phyloP scores from a whole-genome alignment of 139 green algal species.

The Chlorella ohadii region DNA sequence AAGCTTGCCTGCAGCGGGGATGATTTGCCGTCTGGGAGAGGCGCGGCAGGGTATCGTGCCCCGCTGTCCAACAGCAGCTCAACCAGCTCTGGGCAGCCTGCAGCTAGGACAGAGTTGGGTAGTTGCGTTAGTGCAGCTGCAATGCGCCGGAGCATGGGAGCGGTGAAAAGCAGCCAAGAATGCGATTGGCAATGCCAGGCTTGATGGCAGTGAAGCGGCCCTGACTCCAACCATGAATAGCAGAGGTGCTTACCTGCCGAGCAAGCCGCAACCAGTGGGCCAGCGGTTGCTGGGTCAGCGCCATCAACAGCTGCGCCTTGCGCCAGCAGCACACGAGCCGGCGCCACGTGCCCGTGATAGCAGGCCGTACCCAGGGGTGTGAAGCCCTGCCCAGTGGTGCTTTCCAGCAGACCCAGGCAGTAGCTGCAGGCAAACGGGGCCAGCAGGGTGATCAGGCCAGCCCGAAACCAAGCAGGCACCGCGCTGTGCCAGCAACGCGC shows the following conservation, averaged over 20 bases:
- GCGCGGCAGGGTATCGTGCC: background rate
- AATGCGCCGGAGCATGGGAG: too few relatives aligned
- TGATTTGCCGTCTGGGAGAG: background rate
- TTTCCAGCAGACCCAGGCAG: background rate
- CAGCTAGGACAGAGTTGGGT: background rate
- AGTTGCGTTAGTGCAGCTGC: background rate
- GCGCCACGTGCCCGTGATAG: background rate
- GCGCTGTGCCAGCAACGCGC: too few relatives aligned
- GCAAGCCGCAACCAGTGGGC: background rate
- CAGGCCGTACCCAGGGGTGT: background rate
- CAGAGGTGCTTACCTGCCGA: background rate
- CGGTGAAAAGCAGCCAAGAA: too few relatives aligned
- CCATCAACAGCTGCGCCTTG: background rate
- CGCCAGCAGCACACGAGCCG: background rate
- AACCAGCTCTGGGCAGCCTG: conserved; percentile 1
- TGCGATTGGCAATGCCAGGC: too few relatives aligned
- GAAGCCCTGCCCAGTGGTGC: background rate
- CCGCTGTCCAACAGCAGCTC: background rate
- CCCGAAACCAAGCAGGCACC: background rate
- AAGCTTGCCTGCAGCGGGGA: background rate
- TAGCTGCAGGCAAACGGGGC: background rate
- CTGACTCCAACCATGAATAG: too few relatives aligned
- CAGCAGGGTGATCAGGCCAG: background rate
- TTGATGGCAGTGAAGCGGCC: too few relatives aligned
- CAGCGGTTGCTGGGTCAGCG: background rate